A percentile compares a stretch with the other conserved stretches of the same genome.
Conservation (phyloP, 2,329 filamentous ascomycete genomes). For the Xylariaceae sp. region DNA sequence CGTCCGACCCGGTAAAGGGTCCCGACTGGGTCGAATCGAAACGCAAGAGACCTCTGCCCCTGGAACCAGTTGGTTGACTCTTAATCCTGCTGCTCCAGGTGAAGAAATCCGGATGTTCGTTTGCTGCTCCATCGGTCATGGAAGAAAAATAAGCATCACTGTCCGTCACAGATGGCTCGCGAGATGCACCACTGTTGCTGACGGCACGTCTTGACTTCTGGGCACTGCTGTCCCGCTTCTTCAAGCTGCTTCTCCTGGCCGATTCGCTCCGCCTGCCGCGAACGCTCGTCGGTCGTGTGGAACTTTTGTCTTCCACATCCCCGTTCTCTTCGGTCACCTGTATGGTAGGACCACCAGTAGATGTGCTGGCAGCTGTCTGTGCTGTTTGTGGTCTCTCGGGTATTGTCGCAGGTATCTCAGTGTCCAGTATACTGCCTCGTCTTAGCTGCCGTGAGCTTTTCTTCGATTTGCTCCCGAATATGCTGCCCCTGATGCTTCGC, state of each 20-base stretch:
- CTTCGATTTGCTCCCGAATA: slow-evolving; percentile 60
- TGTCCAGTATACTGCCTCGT: slow-evolving; percentile 30
- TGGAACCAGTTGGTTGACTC: slow-evolving; percentile 34
- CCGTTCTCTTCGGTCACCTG: slow-evolving; percentile 65
- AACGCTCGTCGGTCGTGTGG: slow-evolving; percentile 30
- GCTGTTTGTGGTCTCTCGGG: slow-evolving; percentile 34
- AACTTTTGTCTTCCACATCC: slow-evolving; percentile 29
- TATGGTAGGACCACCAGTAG: slow-evolving; percentile 61
- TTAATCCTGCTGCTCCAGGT: slow-evolving; percentile 33
- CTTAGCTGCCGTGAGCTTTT: slow-evolving; percentile 25
- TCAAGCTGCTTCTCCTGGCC: slow-evolving; percentile 42
- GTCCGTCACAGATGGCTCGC: slow-evolving; percentile 37
- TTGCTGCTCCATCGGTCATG: slow-evolving; percentile 28
- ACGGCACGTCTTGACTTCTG: slow-evolving; percentile 37
- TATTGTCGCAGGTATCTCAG: slow-evolving; percentile 22
- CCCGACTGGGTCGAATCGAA: slow-evolving; percentile 39
- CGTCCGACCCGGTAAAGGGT: slow-evolving; percentile 32
- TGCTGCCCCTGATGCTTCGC: slow-evolving; percentile 63
- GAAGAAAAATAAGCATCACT: slow-evolving; percentile 46
- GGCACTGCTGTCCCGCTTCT: slow-evolving; percentile 43
- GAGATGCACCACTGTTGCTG: slow-evolving; percentile 33
- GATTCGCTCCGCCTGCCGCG: slow-evolving; percentile 39
- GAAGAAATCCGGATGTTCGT: slow-evolving; percentile 36
- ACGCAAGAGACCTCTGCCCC: slow-evolving; percentile 35
- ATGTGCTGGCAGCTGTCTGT: slow-evolving; percentile 34